A percentile compares a stretch with the other conserved stretches of the same genome.
These are phyloP conservation scores for Stemphylium beticola DNA, from an alignment of 2,329 filamentous ascomycete genomes.

Conservation along the genomic window DNA sequence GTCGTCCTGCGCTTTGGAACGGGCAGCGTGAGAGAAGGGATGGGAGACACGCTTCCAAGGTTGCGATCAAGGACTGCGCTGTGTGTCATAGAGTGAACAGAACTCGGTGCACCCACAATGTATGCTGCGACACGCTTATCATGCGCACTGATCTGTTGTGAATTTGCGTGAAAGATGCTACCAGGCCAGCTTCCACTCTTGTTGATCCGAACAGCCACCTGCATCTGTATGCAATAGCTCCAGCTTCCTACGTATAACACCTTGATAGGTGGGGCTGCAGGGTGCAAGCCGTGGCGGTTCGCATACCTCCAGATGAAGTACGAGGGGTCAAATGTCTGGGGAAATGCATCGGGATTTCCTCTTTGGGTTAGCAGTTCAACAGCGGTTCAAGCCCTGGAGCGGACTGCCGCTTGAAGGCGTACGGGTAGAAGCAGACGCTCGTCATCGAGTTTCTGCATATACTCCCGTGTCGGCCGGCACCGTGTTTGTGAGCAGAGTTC, in stretches of 20 bases:
- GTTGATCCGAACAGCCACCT: slow-evolving; percentile 16
- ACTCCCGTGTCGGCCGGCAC: slow-evolving; percentile 21
- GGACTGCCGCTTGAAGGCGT: slow-evolving; percentile 17
- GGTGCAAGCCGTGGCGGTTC: slow-evolving; percentile 17
- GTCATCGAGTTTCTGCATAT: slow-evolving; percentile 29
- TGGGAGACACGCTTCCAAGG: too few relatives aligned
- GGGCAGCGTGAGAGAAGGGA: neutral
- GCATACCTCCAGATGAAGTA: slow-evolving; percentile 20
- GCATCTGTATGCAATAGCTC: slow-evolving; percentile 5
- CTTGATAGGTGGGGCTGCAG: slow-evolving; percentile 26
- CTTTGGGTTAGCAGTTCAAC: slow-evolving; percentile 14
- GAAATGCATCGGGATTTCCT: slow-evolving; percentile 26
- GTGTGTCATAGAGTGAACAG: neutral
- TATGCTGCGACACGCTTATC: neutral
- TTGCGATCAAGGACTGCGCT: neutral
- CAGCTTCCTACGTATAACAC: neutral
- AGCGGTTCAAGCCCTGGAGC: slow-evolving; percentile 9
- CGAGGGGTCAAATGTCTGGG: slow-evolving; percentile 19
- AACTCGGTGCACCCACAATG: slow-evolving; percentile 1
- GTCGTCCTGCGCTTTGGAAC: neutral
- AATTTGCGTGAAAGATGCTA: neutral
- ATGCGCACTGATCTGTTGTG: slow-evolving; percentile 6
- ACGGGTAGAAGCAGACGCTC: slow-evolving; percentile 29
- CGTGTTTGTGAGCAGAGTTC: slow-evolving; percentile 7
- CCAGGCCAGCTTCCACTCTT: slow-evolving; percentile 7